Percentiles rank a stretch among this genome's conserved stretches.
These are phyloP conservation scores for Rhynchosporium agropyri DNA, from an alignment of 2,329 filamentous ascomycete species.

Conservation along the genomic window DNA sequence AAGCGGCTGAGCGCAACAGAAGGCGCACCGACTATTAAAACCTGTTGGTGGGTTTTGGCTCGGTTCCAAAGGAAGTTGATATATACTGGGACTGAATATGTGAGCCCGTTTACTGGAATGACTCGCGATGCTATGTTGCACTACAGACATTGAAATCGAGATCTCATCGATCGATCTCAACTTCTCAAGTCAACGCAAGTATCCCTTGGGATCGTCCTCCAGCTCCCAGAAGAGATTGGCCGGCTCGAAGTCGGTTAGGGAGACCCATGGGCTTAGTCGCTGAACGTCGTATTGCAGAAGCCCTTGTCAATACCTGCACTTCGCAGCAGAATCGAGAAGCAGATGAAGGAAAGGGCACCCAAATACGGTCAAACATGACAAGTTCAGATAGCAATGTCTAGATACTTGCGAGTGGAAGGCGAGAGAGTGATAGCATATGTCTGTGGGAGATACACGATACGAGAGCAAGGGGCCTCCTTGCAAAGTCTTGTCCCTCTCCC, in stretches of 20 bases:
- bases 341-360: neutral
- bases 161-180: constrained; percentile 8
- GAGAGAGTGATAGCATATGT: neutral
- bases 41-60: neutral
- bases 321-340: neutral
- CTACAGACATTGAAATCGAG: constrained; percentile 1
- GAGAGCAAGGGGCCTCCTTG: neutral
- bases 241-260: neutral
- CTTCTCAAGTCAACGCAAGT: neutral
- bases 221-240: neutral
- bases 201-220: neutral
- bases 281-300: constrained; percentile 14
- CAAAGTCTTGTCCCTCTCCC: neutral
- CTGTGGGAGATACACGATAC: neutral
- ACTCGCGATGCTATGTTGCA: neutral
- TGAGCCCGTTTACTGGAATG: constrained; percentile 6
- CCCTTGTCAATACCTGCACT: constrained; percentile 2
- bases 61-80: neutral
- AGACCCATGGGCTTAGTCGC: neutral
- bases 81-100: constrained; percentile 1
- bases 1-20: no score
- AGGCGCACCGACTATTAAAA: neutral
- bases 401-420: neutral
- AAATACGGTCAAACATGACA: neutral
- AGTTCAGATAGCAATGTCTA: constrained; percentile 1